Base-by-base conservation (phyloP, 345 rosid genomes). In the Aquilaria malaccensis region DNA sequence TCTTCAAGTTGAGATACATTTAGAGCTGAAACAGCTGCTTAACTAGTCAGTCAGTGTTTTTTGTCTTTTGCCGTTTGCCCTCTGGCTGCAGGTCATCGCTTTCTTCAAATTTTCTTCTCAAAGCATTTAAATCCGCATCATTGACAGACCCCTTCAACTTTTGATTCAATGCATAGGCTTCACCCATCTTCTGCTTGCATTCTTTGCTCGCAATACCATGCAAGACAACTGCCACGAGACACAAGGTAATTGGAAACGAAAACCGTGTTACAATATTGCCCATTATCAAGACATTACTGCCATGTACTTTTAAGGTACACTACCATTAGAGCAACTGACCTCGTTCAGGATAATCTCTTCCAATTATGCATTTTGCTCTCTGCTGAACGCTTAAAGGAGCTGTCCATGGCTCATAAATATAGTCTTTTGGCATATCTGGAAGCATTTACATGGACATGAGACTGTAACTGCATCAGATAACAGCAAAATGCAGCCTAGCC, bases 321-420 rank as follows among this genome's bases (percentile, higher is more conserved):
- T 11, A 33, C 43, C 62, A 57, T 9, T 2, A 30, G 52, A 55
- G 7, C 32, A 47, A 79, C 82, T 31, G 32, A 87, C 98, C 89
- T 72, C 93, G 96, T 74, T 77, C 84, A 5, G 97, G 97, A 63
- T 93, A 93, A 77, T 93, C 91, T 77, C 61, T 79, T 72, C 97
- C 97, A 3, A 93, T 80, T 49, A 87, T 77, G 80, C 97, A 93
- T 60, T 85, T 89, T 33, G 91, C 97, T 78, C 76, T 82, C 37
- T 76, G 76, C 78, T 93, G 98, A 71, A 89, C 62, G 58, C 94
- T 82, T 51, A 76, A 30, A 12, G 98, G 97, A 33, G 98, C 98
- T 62, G 88, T 81, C 97, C 96, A 93, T 48, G 97, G 98, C 78
- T 93, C 98, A 33, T 93, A 93, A 11, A 93, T 93, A 58, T 78